phyloP scores from a whole-genome alignment of 345 rosid species.

The Eutrema yunnanense region DNA sequence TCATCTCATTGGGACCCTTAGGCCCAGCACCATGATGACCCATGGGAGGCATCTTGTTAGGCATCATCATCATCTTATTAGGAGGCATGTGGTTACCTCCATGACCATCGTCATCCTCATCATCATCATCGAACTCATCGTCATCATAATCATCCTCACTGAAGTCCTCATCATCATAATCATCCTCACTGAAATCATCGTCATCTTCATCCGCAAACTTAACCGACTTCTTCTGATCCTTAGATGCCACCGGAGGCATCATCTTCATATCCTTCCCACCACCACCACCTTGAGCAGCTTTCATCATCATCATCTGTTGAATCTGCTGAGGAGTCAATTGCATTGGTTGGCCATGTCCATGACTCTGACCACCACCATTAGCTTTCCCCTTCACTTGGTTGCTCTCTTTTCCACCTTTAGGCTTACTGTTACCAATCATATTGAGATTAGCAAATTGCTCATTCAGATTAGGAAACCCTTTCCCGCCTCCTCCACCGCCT shows the following conservation, averaged over 20 bases:
- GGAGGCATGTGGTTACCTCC: slow-evolving; percentile 42
- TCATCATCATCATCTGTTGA: slow-evolving; percentile 50
- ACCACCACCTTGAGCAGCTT: slow-evolving; percentile 24
- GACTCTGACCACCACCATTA: slow-evolving; percentile 16
- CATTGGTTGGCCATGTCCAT: slow-evolving; percentile 37
- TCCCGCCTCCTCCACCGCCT: slow-evolving; percentile 41
- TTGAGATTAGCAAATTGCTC: slow-evolving; percentile 20
- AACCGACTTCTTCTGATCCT: slow-evolving; percentile 63
- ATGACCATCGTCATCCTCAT: slow-evolving; percentile 44
- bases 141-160: slow-evolving; percentile 46
- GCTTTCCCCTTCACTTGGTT: slow-evolving; percentile 16
- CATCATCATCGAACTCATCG: slow-evolving; percentile 36
- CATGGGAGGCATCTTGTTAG: slow-evolving; percentile 31
- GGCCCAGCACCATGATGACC: slow-evolving; percentile 35
- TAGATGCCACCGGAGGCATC: slow-evolving; percentile 28
- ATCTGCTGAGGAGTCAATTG: slow-evolving; percentile 40
- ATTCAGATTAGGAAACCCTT: slow-evolving; percentile 34
- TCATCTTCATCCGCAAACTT: slow-evolving; percentile 49
- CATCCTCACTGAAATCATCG: slow-evolving; percentile 37
- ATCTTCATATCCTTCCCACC: slow-evolving; percentile 26
- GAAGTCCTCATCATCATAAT: slow-evolving; percentile 36
- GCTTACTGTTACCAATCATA: slow-evolving; percentile 22
- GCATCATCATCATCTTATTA: slow-evolving; percentile 38
- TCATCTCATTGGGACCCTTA: slow-evolving; percentile 37
- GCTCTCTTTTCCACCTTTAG: slow-evolving; percentile 33